Percentiles rank a stretch among this genome's conserved stretches.
Conservation (phyloP, 1,284 basidiomycete genomes). For the Peniophora sp. region DNA sequence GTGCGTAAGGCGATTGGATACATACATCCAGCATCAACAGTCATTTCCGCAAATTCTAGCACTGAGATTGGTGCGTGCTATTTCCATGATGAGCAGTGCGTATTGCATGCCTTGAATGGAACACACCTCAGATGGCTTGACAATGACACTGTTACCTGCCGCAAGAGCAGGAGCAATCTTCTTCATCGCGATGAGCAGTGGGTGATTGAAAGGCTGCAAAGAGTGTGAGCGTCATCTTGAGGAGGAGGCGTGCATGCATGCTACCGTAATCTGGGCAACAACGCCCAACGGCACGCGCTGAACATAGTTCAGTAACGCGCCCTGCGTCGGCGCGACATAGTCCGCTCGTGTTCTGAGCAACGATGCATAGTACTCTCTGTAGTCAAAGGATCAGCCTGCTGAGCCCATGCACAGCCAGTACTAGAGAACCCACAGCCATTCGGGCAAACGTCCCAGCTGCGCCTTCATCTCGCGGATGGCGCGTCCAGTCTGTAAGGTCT, state of each 20-base stretch:
- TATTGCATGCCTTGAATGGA: neutral
- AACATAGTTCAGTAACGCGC: constrained; percentile 70
- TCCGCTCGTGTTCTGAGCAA: constrained; percentile 61
- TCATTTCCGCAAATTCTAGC: constrained; percentile 64
- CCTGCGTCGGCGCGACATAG: constrained; percentile 71
- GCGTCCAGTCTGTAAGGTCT: constrained; percentile 69
- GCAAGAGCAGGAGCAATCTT: constrained; percentile 82
- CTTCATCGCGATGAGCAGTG: constrained; percentile 75
- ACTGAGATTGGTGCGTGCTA: constrained; percentile 64
- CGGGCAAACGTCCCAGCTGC: constrained; percentile 65
- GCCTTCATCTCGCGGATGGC: constrained; percentile 72
- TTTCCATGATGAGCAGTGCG: neutral
- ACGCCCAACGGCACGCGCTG: constrained; percentile 74
- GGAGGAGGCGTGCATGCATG: neutral
- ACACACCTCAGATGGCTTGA: constrained; percentile 72
- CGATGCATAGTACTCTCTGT: constrained; percentile 69
- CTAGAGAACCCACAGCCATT: constrained; percentile 60
- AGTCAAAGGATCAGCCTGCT: neutral
- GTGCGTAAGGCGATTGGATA: neutral
- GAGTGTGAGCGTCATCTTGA: neutral
- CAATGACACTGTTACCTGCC: constrained; percentile 75
- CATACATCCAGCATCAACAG: constrained; percentile 57
- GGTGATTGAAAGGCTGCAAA: constrained; percentile 73
- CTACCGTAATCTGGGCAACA: constrained; percentile 75
- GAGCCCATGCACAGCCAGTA: neutral